A percentile compares a stretch with the other conserved stretches of the same genome.
Evolutionary conservation across 1,139 yeast species (phyloP).

Genomic region (Candida buenavistaensis): DNA sequence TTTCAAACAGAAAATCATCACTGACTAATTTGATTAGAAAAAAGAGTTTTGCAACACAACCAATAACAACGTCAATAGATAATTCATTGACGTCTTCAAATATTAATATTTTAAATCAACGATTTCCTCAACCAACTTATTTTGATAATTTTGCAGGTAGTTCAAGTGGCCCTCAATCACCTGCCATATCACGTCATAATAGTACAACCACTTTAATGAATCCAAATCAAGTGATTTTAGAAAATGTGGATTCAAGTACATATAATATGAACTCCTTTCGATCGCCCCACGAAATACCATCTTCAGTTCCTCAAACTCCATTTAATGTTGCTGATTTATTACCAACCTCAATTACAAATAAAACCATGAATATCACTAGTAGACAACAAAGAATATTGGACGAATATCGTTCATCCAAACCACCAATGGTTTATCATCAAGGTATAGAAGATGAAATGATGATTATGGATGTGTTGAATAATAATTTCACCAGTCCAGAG

Average conservation of each 20-base stretch:
- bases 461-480: slow-evolving; percentile 8
- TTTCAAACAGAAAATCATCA: slow-evolving; percentile 20
- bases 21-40: slow-evolving; percentile 12
- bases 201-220: slow-evolving; percentile 15
- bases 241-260: slow-evolving; percentile 24
- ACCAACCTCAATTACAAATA: slow-evolving; percentile 12
- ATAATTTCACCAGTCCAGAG: slow-evolving; percentile 1
- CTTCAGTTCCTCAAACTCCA: slow-evolving; percentile 19
- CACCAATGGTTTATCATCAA: slow-evolving; percentile 12
- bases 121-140: slow-evolving; percentile 23
- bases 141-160: slow-evolving; percentile 25
- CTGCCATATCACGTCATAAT: slow-evolving; percentile 13
- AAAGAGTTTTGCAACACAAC: slow-evolving; percentile 8
- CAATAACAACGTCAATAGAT: slow-evolving; percentile 9
- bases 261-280: slow-evolving; percentile 20
- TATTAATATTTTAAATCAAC: slow-evolving; percentile 28
- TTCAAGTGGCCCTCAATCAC: slow-evolving; percentile 15
- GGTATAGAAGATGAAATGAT: slow-evolving; percentile 18
- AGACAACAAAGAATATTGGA: slow-evolving; percentile 12
- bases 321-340: slow-evolving; percentile 22
- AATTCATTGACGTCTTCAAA: slow-evolving; percentile 29
- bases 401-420: slow-evolving; percentile 16
- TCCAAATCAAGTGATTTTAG: slow-evolving; percentile 6
- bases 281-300: slow-evolving; percentile 11
- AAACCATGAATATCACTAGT: slow-evolving; percentile 1